Evolutionary conservation across 208 protist genomes (phyloP), one percentile per base, ranked within the genome.

Genomic region (Trypanosoma cruzi): DNA sequence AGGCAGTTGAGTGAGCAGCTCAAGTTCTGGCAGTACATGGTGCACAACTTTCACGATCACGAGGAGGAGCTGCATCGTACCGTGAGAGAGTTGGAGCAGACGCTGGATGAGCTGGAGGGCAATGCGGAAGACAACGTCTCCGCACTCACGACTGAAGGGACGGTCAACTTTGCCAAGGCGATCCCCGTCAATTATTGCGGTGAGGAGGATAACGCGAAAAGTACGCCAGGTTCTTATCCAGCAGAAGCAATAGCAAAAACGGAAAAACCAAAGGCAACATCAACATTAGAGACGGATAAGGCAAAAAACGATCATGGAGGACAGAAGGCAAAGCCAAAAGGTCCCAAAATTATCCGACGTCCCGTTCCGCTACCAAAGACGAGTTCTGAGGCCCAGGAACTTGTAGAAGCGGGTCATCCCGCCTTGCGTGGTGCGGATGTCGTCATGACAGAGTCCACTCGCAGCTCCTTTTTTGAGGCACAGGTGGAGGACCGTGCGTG

Each of bases 11-110:
- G 77, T 46, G 91, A 96, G 75, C 91, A 96, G 80, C 80, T 96
- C 34, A 96, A 96, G 64, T 96, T 96, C 53, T 96, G 91, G 89
- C 91, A 96, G 73, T 96, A 96, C 76, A 94, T 96, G 88, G 91
- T 96, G 26, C 91, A 94, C 68, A 94, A 96, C 80, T 96, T 96
- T 63, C 91, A 96, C 75, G 91, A 96, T 68, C 91, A 96, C 71
- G 88, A 96, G 78, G 88, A 94, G 56, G 80, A 96, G 74, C 75
- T 96, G 66, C 54, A 84, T 63, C 82, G 84, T 31, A 90, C 90
- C 16, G 88, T 93, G 28, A 72, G 71, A 29, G 84, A 90, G 74
- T 76, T 96, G 54, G 81, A 86, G 63, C 56, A 54, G 5, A 80
- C 86, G 22, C 67, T 94, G 22, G 86, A 96, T 64, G 91, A 94